Evolutionary conservation across 306 rosid species (phyloP).

Genomic region (Lotus japonicus): DNA sequence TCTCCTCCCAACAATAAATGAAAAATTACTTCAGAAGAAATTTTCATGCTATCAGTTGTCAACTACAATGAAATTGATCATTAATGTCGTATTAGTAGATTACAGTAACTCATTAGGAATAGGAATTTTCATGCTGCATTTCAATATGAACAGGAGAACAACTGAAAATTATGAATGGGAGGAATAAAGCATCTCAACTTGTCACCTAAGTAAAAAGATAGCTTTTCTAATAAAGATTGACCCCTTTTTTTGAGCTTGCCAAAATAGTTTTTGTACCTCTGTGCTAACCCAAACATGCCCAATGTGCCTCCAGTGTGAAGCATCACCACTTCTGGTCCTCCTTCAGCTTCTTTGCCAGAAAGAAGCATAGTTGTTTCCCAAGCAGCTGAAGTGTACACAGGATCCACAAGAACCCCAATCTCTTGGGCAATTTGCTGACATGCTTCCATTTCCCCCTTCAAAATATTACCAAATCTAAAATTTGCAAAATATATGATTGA

Average conservation of each 20-base stretch:
- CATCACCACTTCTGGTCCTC: slow-evolving; percentile 55
- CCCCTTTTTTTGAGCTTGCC: slow-evolving; percentile 36
- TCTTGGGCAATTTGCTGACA: slow-evolving; percentile 80
- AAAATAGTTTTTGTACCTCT: slow-evolving; percentile 76
- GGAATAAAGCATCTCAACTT: not conserved
- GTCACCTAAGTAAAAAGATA: not conserved
- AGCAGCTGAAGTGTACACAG: slow-evolving; percentile 87
- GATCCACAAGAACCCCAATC: slow-evolving; percentile 86
- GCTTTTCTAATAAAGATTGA: not conserved
- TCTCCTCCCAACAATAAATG: not conserved
- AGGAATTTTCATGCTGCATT: not conserved
- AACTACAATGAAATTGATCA: not conserved
- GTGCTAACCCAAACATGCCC: slow-evolving; percentile 87
- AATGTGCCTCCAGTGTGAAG: slow-evolving; percentile 90
- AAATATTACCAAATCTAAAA: slow-evolving; percentile 70
- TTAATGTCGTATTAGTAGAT: too few species aligned
- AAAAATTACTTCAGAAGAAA: not conserved
- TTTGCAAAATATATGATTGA: not conserved
- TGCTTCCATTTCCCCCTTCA: slow-evolving; percentile 68
- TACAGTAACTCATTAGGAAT: too few species aligned
- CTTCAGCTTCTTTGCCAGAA: slow-evolving; percentile 35
- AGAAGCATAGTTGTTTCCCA: slow-evolving; percentile 73
- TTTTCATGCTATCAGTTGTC: not conserved
- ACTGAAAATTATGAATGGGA: not conserved
- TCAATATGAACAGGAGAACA: too few species aligned